Conservation (phyloP, 345 rosid genomes). For the Zanthoxylum bungeanum region DNA sequence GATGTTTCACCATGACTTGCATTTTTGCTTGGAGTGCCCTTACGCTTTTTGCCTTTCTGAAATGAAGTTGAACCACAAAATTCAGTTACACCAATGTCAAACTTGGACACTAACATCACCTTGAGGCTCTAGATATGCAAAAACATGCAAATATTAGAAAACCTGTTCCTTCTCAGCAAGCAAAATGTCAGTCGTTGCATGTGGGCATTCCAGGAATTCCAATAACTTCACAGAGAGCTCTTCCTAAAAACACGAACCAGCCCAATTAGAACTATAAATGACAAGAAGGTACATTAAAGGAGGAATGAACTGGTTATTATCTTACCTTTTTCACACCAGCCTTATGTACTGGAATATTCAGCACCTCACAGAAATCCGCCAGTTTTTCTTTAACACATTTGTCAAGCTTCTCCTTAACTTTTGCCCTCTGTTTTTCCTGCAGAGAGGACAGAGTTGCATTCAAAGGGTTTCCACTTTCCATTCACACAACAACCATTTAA, state of each 20-base stretch:
- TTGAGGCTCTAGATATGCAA: background rate
- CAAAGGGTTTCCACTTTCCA: slow-evolving; percentile 2
- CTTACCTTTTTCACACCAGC: slow-evolving; percentile 66
- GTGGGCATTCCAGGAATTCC: slow-evolving; percentile 93
- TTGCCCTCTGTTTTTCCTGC: slow-evolving; percentile 79
- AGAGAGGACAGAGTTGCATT: background rate
- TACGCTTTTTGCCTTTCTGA: slow-evolving; percentile 74
- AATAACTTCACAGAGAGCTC: slow-evolving; percentile 78
- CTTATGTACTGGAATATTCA: slow-evolving; percentile 71
- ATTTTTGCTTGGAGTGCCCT: slow-evolving; percentile 39
- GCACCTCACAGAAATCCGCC: slow-evolving; percentile 81
- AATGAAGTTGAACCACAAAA: slow-evolving; percentile 20
- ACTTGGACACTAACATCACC: background rate
- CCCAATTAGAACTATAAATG: slow-evolving; percentile 9
- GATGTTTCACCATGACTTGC: slow-evolving; percentile 51
- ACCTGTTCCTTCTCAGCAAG: slow-evolving; percentile 91
- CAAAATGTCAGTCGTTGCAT: slow-evolving; percentile 65
- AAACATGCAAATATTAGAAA: slow-evolving; percentile 7
- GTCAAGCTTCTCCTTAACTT: slow-evolving; percentile 81
- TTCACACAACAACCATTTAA: background rate
- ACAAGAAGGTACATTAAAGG: slow-evolving; percentile 8
- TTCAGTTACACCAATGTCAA: slow-evolving; percentile 19
- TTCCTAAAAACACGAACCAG: slow-evolving; percentile 46
- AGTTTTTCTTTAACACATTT: slow-evolving; percentile 88
- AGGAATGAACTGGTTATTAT: slow-evolving; percentile 4